Base-by-base conservation (phyloP, 2,329 filamentous ascomycete genomes). In the Fusarium paranaense region DNA sequence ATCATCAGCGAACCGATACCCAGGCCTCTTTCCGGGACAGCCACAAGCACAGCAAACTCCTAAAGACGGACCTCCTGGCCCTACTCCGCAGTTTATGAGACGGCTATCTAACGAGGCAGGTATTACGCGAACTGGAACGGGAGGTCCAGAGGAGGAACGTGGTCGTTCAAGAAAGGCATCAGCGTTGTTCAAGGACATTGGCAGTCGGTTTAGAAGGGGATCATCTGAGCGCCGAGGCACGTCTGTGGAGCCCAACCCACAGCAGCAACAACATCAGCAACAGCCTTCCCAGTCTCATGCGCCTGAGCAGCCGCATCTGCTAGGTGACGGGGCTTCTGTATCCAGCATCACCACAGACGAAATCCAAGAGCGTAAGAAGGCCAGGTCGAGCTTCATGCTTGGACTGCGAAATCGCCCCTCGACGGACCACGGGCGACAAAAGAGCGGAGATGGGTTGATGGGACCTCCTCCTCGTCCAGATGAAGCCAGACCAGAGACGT, bases 111-210 rank as follows among this genome's bases (percentile, higher is more conserved):
- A 70, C 6, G 69, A 75, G 25, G 71, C 72, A 47, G 76, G 80
- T 22, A 81, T 83, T 40, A 61, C 83, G n/a, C 83, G 86, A 16
- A 83, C 64, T 13, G 70, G 52, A n/a, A 70, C 64, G 14, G 67
- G 58, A 22, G 66, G 42, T 11, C 66, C 58, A 35, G 68, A 71
- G n/a, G 81, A 85, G 16, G 83, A 85, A 3, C 82, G 82, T 22
- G 81, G 80, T 18, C 81, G 81, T 10, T 76, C 70, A 16, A 83
- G 80, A 64, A 83, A 81, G 32, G 84, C 82, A 65, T 86, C 84
- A 13, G 85, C 81, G 22, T 79, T 90, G n/a, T 86, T 90, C 71
- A 89, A 87, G 71, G 87, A 88, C 18, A 81, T 89, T 61, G 85
- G 87, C 4, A 85, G 83, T 62, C 84, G 84, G 63, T 81, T 88